Evolutionary conservation across 31 red algal genomes (phyloP).

Genomic region (Odonthalia washingtoniensis): DNA sequence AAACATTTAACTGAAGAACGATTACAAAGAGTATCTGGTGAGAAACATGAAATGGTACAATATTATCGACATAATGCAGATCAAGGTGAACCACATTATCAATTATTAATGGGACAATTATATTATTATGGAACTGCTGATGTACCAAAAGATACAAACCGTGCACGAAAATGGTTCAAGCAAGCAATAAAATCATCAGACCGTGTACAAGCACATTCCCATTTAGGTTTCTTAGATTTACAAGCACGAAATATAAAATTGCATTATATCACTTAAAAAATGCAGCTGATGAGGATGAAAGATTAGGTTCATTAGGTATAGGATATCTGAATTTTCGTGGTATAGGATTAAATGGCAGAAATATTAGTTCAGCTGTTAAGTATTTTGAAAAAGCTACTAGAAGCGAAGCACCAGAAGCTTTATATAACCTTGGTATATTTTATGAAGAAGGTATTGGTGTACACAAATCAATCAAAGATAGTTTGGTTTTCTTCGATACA

Average conservation of each 20-base stretch:
- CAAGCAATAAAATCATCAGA: constrained; percentile 55
- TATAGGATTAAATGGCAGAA: constrained; percentile 51
- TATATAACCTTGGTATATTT: constrained; percentile 71
- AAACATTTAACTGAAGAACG: constrained; percentile 23
- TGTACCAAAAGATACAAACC: constrained; percentile 48
- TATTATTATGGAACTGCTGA: constrained; percentile 46
- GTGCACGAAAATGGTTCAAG: constrained; percentile 57
- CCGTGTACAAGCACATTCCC: constrained; percentile 52
- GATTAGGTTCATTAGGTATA: constrained; percentile 53
- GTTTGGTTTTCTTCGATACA: constrained; percentile 19
- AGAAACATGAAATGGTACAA: constrained; percentile 70
- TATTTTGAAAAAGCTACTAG: constrained; percentile 59
- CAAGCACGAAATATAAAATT: constrained; percentile 48
- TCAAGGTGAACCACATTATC: constrained; percentile 64
- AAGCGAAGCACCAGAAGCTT: constrained; percentile 71
- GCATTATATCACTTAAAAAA: constrained; percentile 53
- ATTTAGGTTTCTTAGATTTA: constrained; percentile 72
- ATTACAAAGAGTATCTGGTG: constrained; percentile 29
- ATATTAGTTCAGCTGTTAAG: constrained; percentile 34
- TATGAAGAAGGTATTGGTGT: constrained; percentile 69
- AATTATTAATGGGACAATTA: constrained; percentile 62
- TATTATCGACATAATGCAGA: constrained; percentile 78
- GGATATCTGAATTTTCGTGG: constrained; percentile 61
- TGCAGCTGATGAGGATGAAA: constrained; percentile 43
- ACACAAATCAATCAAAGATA: constrained; percentile 11